phyloP scores from a whole-genome alignment of 2,329 filamentous ascomycete species.

The Aaosphaeria pasadenensis region DNA sequence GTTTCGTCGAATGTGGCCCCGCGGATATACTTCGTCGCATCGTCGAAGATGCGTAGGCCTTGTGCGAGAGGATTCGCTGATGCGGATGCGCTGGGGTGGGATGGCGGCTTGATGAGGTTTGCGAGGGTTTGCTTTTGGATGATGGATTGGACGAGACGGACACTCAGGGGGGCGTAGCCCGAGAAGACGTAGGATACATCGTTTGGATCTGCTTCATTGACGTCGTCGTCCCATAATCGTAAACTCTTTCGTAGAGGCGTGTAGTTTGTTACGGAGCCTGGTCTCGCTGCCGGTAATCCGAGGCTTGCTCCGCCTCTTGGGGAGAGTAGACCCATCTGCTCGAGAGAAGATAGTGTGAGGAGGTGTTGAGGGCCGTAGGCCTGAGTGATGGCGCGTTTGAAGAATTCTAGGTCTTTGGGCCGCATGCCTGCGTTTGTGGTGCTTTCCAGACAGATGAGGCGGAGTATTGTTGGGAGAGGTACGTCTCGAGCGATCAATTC shows the following conservation, averaged over 20 bases:
- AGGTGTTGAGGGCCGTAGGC: slow-evolving; percentile 95
- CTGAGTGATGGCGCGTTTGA: slow-evolving; percentile 82
- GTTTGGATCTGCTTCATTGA: slow-evolving; percentile 90
- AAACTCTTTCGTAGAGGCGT: slow-evolving; percentile 81
- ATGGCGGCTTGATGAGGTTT: slow-evolving; percentile 54
- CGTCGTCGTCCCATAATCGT: slow-evolving; percentile 89
- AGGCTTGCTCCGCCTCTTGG: slow-evolving; percentile 45
- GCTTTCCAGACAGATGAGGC: slow-evolving; percentile 86
- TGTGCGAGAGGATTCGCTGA: slow-evolving; percentile 61
- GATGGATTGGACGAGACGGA: slow-evolving; percentile 88
- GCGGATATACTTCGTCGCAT: slow-evolving; percentile 80
- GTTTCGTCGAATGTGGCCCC: slow-evolving; percentile 89
- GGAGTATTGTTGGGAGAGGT: slow-evolving; percentile 75
- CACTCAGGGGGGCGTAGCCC: slow-evolving; percentile 89
- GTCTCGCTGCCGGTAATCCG: slow-evolving; percentile 38
- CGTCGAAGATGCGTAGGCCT: slow-evolving; percentile 92
- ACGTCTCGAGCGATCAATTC: slow-evolving; percentile 90
- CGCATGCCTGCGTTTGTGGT: slow-evolving; percentile 86
- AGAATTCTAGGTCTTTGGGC: slow-evolving; percentile 82
- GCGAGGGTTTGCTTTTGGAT: slow-evolving; percentile 82
- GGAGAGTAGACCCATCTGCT: slow-evolving; percentile 83
- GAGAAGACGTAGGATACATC: slow-evolving; percentile 98
- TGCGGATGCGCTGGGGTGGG: slow-evolving; percentile 29
- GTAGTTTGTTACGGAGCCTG: slow-evolving; percentile 70
- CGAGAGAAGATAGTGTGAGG: slow-evolving; percentile 80